These are phyloP conservation scores for Abelmoschus esculentus DNA, from an alignment of 345 rosid species.

Conservation along the genomic window DNA sequence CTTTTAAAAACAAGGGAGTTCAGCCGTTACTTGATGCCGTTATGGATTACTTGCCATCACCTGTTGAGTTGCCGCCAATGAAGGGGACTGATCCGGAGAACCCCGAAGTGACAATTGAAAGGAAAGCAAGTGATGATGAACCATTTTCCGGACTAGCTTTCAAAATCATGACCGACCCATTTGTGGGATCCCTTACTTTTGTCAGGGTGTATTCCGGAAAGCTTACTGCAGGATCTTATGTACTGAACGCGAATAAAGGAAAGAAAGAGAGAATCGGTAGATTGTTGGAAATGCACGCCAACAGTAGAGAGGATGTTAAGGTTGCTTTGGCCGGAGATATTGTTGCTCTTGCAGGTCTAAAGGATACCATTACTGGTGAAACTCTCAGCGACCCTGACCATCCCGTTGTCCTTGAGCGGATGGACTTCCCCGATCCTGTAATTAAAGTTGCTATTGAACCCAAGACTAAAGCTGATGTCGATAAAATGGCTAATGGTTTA, in stretches of 20 bases:
- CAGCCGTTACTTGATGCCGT: conserved; percentile 94
- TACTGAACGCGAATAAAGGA: conserved; percentile 84
- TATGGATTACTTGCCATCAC: conserved; percentile 88
- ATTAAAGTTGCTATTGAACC: conserved; percentile 98
- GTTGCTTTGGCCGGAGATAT: conserved; percentile 86
- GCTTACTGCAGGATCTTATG: conserved; percentile 79
- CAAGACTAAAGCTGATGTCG: conserved; percentile 91
- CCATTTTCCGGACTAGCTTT: conserved; percentile 91
- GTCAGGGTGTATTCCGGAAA: conserved; percentile 89
- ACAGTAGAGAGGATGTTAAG: conserved; percentile 89
- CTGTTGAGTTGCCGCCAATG: conserved; percentile 79
- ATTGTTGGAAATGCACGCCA: conserved; percentile 97
- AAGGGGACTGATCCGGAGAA: conserved; percentile 89
- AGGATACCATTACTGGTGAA: conserved; percentile 86
- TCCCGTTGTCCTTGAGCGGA: conserved; percentile 79
- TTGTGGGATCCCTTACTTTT: conserved; percentile 91
- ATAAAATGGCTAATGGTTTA: conserved; percentile 81
- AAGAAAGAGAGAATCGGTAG: conserved; percentile 97
- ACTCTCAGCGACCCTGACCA: conserved; percentile 69
- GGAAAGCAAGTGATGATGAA: conserved; percentile 69
- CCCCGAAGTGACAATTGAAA: conserved; percentile 46
- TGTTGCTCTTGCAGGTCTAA: conserved; percentile 87
- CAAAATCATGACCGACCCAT: conserved; percentile 95
- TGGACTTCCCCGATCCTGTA: conserved; percentile 99
- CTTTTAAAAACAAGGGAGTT: conserved; percentile 91